Evolutionary conservation across 2,329 filamentous ascomycete genomes (phyloP), one percentile per base, ranked within the genome.

Genomic region (Talaromyces sp.): DNA sequence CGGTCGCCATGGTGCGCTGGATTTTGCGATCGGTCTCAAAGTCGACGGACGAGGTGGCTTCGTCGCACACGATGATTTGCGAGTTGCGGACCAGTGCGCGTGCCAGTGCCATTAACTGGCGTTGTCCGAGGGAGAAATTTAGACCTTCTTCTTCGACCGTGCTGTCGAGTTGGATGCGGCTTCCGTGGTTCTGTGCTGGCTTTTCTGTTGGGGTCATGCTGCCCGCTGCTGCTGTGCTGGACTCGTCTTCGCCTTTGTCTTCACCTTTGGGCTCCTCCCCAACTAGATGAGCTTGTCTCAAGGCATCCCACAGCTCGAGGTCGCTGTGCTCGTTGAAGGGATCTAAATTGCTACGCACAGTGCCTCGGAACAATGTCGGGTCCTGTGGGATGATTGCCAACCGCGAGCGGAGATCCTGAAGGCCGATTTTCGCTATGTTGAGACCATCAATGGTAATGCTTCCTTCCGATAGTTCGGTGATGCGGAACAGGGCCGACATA

Each of bases 11-110:
- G 3, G 92, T 96, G 59, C 81, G 80, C 75, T 97, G 93, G 71
- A 97, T 96, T 82, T 94, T 95, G 75, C 91, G 88, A 72, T 99
- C 94, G 3, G 93, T 97, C 71, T 97, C 93, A 81, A 97, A 94
- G 74, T 97, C 93, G 8, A 97, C 92, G 0, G 86, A 90, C 1
- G 88, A 91, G 0, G 94, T 99, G 0, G 94, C 94, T 75, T 99
- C 94, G 78, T 99, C 94, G 75, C 93, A 97, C 55, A 99, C 88
- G 67, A 97, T 97, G 75, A 97, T 97, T 67, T 89, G 91, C 0
- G 88, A 89, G 50, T 88, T 86, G 41, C 93, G 87, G 4, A 97
- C 93, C 2, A 99, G 84, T 0, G 94, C 94, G 0, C 94, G 87
- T 0, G 92, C 92, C 1, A 99, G 82, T 1, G 94, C 94, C 89